phyloP scores from a whole-genome alignment of 768 basidiomycete species.

The Trametes gibbosa region DNA sequence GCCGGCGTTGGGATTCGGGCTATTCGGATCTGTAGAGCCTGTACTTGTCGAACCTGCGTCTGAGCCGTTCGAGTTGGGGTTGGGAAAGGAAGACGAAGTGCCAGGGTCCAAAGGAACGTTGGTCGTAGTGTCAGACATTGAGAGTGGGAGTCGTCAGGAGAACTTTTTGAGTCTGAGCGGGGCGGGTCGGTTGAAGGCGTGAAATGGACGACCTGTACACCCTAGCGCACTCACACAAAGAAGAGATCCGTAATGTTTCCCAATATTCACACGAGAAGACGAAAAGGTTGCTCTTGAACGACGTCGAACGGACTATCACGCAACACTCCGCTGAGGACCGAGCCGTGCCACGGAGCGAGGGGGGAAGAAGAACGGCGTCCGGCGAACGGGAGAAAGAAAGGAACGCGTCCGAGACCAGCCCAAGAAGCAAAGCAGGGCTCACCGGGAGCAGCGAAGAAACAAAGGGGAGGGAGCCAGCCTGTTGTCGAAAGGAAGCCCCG shows the following conservation, averaged over 20 bases:
- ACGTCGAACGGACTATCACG: neutral
- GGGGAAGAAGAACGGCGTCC: neutral
- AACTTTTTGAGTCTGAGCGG: neutral
- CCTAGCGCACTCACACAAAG: neutral
- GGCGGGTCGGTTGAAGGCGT: neutral
- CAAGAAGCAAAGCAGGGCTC: constrained; percentile 17
- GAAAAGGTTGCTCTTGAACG: constrained; percentile 6
- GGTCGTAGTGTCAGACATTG: constrained; percentile 13
- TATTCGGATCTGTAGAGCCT: neutral
- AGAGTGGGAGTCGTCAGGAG: neutral
- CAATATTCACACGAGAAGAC: neutral
- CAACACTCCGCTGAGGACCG: constrained; percentile 3
- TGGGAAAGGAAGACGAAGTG: neutral
- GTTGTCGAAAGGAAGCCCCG: neutral
- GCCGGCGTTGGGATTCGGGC: neutral
- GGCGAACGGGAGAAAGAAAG: neutral
- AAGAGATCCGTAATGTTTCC: neutral
- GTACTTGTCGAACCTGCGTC: neutral
- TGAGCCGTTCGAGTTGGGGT: neutral
- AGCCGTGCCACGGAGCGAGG: neutral
- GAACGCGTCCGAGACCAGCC: constrained; percentile 16
- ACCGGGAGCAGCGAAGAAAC: constrained; percentile 19
- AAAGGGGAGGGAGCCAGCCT: constrained; percentile 10
- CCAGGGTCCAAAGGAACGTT: neutral
- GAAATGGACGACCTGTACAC: neutral